These are phyloP conservation scores for Pyrenopolyporus hunteri DNA, from an alignment of 495 filamentous ascomycete genomes.

Conservation along the genomic window DNA sequence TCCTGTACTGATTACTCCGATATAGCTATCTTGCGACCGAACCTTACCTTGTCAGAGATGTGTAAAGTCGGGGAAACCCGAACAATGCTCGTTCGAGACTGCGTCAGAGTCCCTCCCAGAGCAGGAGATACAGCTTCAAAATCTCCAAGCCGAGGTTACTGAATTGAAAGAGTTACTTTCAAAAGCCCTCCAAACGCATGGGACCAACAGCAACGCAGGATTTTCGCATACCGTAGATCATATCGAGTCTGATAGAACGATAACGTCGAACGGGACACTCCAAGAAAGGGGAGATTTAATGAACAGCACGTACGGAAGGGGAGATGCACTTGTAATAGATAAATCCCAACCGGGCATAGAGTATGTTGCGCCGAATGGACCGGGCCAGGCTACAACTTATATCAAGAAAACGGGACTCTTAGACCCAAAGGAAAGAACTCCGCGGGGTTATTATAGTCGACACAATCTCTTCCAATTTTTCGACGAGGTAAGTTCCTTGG, in stretches of 20 bases:
- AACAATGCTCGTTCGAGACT: conserved; percentile 34
- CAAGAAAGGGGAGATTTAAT: not conserved
- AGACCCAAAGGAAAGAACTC: conserved; percentile 27
- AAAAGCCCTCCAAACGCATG: not conserved
- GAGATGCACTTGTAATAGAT: not conserved
- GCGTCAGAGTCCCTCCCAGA: not conserved
- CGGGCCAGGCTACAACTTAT: not conserved
- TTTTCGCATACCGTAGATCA: not conserved
- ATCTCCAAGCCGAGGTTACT: conserved; percentile 13
- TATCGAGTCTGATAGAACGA: not conserved
- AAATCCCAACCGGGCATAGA: not conserved
- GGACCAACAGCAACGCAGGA: not conserved
- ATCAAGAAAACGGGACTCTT: not conserved
- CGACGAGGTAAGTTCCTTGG: conserved; percentile 18
- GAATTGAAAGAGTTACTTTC: conserved; percentile 23
- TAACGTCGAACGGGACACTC: not conserved
- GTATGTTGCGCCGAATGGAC: not conserved
- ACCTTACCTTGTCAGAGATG: conserved; percentile 37
- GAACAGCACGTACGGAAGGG: not conserved
- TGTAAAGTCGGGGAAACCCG: conserved; percentile 26
- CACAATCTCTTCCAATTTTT: conserved; percentile 37
- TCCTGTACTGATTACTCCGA: not conserved
- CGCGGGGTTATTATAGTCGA: conserved; percentile 29
- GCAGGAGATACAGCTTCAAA: conserved; percentile 25
- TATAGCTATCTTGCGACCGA: conserved; percentile 38